These are phyloP conservation scores for Holtermannia corniformis DNA, from an alignment of 768 basidiomycete genomes.

Conservation along the genomic window DNA sequence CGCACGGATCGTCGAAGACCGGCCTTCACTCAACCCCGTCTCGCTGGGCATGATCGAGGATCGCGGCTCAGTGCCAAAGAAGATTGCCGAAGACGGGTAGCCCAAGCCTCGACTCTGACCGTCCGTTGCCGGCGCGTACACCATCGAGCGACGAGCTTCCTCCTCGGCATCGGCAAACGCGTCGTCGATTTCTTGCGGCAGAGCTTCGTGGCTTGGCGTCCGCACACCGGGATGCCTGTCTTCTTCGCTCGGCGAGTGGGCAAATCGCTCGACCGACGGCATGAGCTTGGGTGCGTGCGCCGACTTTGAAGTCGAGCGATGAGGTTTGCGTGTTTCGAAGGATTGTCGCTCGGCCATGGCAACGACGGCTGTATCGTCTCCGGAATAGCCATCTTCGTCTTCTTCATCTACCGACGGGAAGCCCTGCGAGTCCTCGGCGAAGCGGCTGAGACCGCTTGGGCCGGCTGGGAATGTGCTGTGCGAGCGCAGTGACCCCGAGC, in stretches of 20 bases:
- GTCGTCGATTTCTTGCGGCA: conserved; percentile 9
- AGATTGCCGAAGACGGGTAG: conserved; percentile 37
- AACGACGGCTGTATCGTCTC: conserved; percentile 30
- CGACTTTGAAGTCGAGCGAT: conserved; percentile 16
- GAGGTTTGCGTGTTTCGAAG: conserved; percentile 29
- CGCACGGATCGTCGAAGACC: conserved; percentile 31
- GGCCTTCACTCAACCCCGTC: not conserved
- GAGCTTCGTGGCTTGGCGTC: conserved; percentile 10
- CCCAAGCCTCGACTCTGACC: conserved; percentile 27
- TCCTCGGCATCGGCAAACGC: conserved; percentile 36
- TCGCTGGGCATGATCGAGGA: not conserved
- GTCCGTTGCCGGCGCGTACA: conserved; percentile 11
- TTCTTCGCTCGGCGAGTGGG: conserved; percentile 10
- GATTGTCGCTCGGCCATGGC: conserved; percentile 34
- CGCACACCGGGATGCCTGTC: conserved; percentile 8
- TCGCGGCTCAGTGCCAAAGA: conserved; percentile 21
- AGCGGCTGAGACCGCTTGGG: conserved; percentile 27
- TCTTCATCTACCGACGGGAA: conserved; percentile 34
- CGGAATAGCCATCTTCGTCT: conserved; percentile 23
- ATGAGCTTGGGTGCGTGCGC: conserved; percentile 7
- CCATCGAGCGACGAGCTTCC: conserved; percentile 20
- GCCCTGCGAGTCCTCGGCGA: conserved; percentile 24
- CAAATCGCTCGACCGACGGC: conserved; percentile 14
- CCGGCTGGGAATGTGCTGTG: conserved; percentile 20
- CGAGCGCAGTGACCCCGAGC: conserved; percentile 9